These are phyloP conservation scores for Cucurbita pepo DNA, from an alignment of 306 rosid genomes.

Conservation along the genomic window DNA sequence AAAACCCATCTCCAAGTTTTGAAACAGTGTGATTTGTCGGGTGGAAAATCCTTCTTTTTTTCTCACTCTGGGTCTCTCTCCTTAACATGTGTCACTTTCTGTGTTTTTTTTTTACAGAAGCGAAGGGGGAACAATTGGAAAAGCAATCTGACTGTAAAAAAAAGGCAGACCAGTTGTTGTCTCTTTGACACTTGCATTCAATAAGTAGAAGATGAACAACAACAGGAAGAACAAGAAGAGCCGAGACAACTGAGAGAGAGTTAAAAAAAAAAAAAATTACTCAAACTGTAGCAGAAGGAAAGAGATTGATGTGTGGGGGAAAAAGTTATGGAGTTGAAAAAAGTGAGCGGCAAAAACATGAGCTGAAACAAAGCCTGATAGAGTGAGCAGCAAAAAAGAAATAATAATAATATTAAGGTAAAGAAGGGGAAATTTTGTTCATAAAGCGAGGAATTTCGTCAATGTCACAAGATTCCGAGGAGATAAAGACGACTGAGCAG, in stretches of 20 bases:
- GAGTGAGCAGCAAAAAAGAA: not conserved
- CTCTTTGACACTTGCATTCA: not conserved
- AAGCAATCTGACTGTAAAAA: constrained; percentile 12
- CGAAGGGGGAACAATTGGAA: constrained; percentile 26
- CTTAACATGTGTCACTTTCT: constrained; percentile 37
- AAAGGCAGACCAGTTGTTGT: not conserved
- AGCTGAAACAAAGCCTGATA: constrained; percentile 9
- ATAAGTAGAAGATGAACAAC: not conserved
- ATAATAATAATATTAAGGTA: constrained; percentile 22
- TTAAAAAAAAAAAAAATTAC: not conserved
- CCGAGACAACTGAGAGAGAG: not conserved
- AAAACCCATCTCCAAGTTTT: constrained; percentile 30
- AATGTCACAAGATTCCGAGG: constrained; percentile 87
- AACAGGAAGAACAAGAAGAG: not conserved
- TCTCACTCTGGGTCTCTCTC: constrained; percentile 9
- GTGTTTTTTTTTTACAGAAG: constrained; percentile 30
- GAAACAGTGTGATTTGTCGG: constrained; percentile 64
- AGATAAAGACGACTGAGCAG: constrained; percentile 69
- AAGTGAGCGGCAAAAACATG: not conserved
- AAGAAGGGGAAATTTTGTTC: constrained; percentile 15
- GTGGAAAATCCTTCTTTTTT: constrained; percentile 17
- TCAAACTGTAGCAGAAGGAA: not conserved
- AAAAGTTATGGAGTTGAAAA: not conserved
- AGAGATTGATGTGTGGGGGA: not conserved
- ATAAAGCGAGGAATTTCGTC: constrained; percentile 42